Evolutionary conservation across 179 eudicot species (phyloP).

Genomic region (Camellia oleifera): DNA sequence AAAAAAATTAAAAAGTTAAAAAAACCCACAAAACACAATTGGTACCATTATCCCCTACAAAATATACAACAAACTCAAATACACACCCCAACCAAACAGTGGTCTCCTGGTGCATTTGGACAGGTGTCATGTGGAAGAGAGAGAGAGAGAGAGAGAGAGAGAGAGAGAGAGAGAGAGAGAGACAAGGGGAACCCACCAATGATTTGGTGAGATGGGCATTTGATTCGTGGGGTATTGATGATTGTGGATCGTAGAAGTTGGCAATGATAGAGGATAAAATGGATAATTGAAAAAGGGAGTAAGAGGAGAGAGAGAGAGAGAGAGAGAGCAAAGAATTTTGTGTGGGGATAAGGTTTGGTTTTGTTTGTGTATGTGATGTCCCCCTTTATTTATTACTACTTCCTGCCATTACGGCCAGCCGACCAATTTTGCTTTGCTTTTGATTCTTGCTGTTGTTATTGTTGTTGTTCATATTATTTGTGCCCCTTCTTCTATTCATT

Average conservation of each 20-base stretch:
- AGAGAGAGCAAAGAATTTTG: neutral
- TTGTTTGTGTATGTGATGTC: slow-evolving; percentile 2
- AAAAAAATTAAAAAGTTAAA: neutral
- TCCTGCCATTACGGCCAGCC: slow-evolving; percentile 33
- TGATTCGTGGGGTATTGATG: slow-evolving; percentile 37
- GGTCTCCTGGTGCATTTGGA: neutral
- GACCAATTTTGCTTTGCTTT: slow-evolving; percentile 28
- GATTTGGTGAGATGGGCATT: slow-evolving; percentile 43
- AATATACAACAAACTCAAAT: too few relatives aligned
- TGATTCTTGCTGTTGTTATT: slow-evolving; percentile 1
- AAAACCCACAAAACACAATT: neutral
- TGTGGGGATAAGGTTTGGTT: slow-evolving; percentile 9
- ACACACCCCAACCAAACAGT: neutral
- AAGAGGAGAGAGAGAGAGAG: neutral
- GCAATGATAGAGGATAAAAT: slow-evolving; percentile 30
- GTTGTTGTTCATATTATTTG: slow-evolving; percentile 24
- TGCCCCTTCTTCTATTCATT: neutral
- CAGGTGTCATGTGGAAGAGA: neutral
- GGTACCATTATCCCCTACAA: neutral
- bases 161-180: slow-evolving; percentile 10
- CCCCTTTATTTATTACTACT: neutral
- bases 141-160: too few relatives aligned
- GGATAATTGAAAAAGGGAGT: neutral
- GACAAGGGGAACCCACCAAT: slow-evolving; percentile 35
- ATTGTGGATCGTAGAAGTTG: slow-evolving; percentile 42